phyloP scores from a whole-genome alignment of 306 rosid species.

The Argentina anserina region DNA sequence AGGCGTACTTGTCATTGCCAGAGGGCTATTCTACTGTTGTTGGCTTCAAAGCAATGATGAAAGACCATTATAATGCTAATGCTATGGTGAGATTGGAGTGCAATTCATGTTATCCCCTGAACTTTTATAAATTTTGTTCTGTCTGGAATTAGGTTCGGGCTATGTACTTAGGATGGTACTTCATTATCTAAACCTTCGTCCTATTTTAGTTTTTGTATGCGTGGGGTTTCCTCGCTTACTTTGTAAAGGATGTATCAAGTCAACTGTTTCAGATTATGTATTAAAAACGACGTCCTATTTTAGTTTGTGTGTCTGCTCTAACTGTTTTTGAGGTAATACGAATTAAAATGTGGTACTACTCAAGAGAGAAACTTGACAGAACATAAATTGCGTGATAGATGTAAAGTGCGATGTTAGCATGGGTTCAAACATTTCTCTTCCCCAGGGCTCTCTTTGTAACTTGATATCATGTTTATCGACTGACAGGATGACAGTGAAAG shows the following conservation, averaged over 20 bases:
- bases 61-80: constrained; percentile 79
- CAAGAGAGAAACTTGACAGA: not conserved
- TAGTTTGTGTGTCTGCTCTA: not conserved
- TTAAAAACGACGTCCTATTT: not conserved
- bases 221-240: not conserved
- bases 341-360: not conserved
- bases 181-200: not conserved
- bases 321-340: not conserved
- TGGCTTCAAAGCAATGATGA: constrained; percentile 81
- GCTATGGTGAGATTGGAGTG: constrained; percentile 51
- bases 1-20: constrained; percentile 90
- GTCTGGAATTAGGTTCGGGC: not conserved
- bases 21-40: constrained; percentile 85
- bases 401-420: not conserved
- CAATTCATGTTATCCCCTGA: constrained; percentile 1
- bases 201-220: not conserved
- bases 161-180: not conserved
- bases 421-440: not conserved
- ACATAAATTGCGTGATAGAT: not conserved
- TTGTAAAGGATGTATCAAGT: not conserved
- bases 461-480: constrained; percentile 23
- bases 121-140: not conserved
- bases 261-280: not conserved
- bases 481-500: constrained; percentile 67
- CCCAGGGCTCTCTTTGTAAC: constrained; percentile 10